phyloP scores from a whole-genome alignment of 495 filamentous ascomycete species.

The Daldinia decipiens region DNA sequence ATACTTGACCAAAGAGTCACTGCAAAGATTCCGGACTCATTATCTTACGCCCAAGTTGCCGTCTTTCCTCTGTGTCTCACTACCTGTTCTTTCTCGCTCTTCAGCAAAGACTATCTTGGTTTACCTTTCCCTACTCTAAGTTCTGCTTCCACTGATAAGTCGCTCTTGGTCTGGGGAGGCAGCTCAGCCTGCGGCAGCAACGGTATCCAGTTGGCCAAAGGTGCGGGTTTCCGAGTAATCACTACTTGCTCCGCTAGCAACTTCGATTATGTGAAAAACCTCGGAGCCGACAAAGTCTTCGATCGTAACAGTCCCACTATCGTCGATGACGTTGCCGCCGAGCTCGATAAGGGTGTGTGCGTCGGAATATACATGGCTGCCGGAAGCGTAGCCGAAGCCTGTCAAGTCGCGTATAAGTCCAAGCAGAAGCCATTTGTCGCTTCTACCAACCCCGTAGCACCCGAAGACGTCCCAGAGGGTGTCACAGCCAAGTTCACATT shows the following conservation, averaged over 20 bases:
- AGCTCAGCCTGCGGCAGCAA: not conserved
- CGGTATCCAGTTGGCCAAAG: not conserved
- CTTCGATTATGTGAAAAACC: constrained; percentile 58
- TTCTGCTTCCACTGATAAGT: not conserved
- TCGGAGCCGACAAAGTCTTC: constrained; percentile 65
- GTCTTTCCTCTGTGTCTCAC: constrained; percentile 30
- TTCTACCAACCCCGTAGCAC: constrained; percentile 18
- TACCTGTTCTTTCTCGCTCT: constrained; percentile 17
- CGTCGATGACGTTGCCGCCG: constrained; percentile 43
- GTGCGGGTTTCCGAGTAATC: not conserved
- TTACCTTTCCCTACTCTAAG: constrained; percentile 16
- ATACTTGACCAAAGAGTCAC: constrained; percentile 16
- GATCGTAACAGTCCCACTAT: constrained; percentile 56
- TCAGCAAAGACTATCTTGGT: constrained; percentile 17
- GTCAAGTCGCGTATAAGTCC: constrained; percentile 34
- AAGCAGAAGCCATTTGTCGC: constrained; percentile 36
- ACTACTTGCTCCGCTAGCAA: constrained; percentile 55
- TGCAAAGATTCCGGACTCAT: constrained; percentile 22
- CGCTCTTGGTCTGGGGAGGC: not conserved
- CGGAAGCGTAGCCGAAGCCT: constrained; percentile 23
- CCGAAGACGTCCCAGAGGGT: constrained; percentile 14
- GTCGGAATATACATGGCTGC: constrained; percentile 3
- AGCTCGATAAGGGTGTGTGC: constrained; percentile 41
- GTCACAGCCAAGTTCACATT: not conserved
- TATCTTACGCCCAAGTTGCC: constrained; percentile 15